These are phyloP conservation scores for Conidiobolus incongruus DNA, from an alignment of 371 early-diverging fungal species.

Conservation along the genomic window DNA sequence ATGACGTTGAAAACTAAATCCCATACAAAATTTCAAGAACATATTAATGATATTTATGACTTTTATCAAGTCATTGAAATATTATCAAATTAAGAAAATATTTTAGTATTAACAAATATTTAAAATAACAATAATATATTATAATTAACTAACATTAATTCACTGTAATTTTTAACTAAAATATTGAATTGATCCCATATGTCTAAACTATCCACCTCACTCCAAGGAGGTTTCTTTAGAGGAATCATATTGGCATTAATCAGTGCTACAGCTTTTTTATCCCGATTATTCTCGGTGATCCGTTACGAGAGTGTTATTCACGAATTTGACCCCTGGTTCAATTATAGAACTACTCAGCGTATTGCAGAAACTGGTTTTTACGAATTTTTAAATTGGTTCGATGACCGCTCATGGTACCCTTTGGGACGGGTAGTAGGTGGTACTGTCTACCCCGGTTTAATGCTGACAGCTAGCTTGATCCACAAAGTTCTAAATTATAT, in stretches of 20 bases:
- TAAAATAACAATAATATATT: too few relatives aligned
- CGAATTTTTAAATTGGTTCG: constrained; percentile 98
- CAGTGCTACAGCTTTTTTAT: constrained; percentile 65
- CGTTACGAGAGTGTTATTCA: constrained; percentile 94
- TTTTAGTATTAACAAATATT: too few relatives aligned
- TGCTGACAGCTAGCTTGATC: constrained; percentile 92
- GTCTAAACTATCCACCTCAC: too few relatives aligned
- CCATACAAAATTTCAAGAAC: too few relatives aligned
- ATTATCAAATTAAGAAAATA: too few relatives aligned
- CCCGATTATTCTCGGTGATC: constrained; percentile 89
- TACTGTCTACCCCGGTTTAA: constrained; percentile 94
- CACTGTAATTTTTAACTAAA: too few relatives aligned
- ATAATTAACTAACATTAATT: too few relatives aligned
- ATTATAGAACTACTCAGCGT: constrained; percentile 93
- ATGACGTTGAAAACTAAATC: too few relatives aligned
- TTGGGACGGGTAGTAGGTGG: constrained; percentile 96
- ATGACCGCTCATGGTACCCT: constrained; percentile 96
- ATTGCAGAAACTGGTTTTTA: constrained; percentile 89
- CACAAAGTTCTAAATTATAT: constrained; percentile 75
- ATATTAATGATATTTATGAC: too few relatives aligned
- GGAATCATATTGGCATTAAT: constrained; percentile 65
- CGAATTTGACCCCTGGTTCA: constrained; percentile 99
- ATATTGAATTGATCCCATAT: too few relatives aligned
- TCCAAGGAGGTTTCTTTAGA: constrained; percentile 28
- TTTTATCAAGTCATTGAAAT: too few relatives aligned